Conservation (phyloP, 371 early-diverging fungal genomes). For the Aphelidium insulamus region DNA sequence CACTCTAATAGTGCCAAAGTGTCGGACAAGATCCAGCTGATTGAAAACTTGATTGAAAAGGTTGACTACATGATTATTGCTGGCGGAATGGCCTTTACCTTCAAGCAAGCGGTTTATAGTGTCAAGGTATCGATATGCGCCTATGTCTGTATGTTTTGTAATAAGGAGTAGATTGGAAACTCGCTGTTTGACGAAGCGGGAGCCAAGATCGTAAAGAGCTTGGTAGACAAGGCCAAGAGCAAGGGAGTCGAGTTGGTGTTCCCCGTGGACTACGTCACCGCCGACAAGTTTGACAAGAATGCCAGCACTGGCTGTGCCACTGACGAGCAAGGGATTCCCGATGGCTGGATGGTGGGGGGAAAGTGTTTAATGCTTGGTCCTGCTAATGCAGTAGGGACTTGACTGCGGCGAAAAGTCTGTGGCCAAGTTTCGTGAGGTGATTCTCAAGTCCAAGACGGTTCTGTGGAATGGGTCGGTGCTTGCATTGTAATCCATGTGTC, state of each 20-base stretch:
- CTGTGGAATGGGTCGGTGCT: conserved; percentile 80
- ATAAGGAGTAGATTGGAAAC: conserved; percentile 49
- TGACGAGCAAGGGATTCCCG: conserved; percentile 68
- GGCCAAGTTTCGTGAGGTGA: conserved; percentile 41
- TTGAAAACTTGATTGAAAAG: conserved; percentile 86
- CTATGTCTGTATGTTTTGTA: neutral
- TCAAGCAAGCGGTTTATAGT: conserved; percentile 67
- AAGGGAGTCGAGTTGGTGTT: conserved; percentile 71
- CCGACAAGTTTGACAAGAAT: conserved; percentile 55
- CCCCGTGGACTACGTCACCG: conserved; percentile 78
- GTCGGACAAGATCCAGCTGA: conserved; percentile 94
- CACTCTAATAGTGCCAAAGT: conserved; percentile 63
- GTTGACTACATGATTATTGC: conserved; percentile 74
- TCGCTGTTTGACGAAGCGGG: conserved; percentile 83
- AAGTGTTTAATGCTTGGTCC: neutral
- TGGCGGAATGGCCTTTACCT: conserved; percentile 96
- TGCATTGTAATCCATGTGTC: neutral
- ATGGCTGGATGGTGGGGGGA: conserved; percentile 38
- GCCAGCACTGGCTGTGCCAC: conserved; percentile 66
- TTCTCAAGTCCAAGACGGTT: conserved; percentile 64
- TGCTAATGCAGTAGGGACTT: conserved; percentile 59
- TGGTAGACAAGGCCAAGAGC: conserved; percentile 64
- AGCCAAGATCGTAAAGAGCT: conserved; percentile 50
- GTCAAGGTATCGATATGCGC: conserved; percentile 29
- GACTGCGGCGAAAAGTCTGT: conserved; percentile 79